Evolutionary conservation across 2,329 filamentous ascomycete genomes (phyloP), one percentile per base, ranked within the genome.

Genomic region (Sporothrix luriei): DNA sequence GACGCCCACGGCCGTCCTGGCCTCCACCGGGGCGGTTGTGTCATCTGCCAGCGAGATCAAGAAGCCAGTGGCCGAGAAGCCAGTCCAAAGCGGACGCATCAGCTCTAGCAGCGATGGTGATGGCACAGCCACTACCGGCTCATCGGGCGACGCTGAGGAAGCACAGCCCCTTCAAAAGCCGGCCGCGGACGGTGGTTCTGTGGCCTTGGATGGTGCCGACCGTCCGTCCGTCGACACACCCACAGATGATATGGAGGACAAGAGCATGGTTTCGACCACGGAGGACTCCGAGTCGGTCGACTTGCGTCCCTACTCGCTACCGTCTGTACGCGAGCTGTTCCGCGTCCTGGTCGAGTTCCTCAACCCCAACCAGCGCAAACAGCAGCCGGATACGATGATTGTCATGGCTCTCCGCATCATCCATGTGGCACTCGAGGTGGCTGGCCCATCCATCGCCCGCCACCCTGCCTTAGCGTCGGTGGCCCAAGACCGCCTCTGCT

Each of bases 401-500:
- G 93, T 99, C 52, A 99, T 99, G 94, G 95, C 95, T 21, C 82
- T 99, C 73, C 89, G 95, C 55, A 98, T 99, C 73, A 95, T 99
- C 69, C 95, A 99, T 78, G 95, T 99, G 57, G 95, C 95, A 1
- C 86, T 99, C 26, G 95, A 99, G 80, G 94, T 99, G 70, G 93
- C 95, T 1, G 95, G 95, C 0, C 94, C 95, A 4, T 97, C 94
- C 9, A 97, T 99, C 77, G 92, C 94, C 64, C 91, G 91, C 73
- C 95, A 99, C 78, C 94, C 94, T 6, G 92, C 91, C 70, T 82
- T 99, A 66, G 94, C 94, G 13, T 88, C 87, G 4, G 86, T 99
- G 69, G 95, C 95, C 0, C 93, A 97, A 78, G 94, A 99, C 78
- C 92, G 93, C 29, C 83, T 99, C 29, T 99, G 96, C 78, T 91